Base-by-base conservation (phyloP, 129 eudicot genomes). In the Flaveria sonorensis region DNA sequence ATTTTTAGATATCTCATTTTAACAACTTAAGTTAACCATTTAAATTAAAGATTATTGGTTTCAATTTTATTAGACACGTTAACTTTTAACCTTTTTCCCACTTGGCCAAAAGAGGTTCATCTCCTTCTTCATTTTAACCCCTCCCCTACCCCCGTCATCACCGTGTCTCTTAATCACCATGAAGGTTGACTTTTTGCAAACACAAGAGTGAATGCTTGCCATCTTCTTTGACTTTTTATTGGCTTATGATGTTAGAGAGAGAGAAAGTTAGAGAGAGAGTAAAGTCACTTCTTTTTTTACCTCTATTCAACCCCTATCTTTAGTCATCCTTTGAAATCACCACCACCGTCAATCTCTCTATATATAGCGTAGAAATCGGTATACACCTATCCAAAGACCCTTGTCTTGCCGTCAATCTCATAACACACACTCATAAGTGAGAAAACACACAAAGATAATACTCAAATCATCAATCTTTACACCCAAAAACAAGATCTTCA, bases 131-230 rank as follows among this genome's bases (percentile, higher is more conserved):
- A 46, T 32, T 39, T 32, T 18, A 19, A n/a, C 20, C 5, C 14
- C 32, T 15, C 66, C 42, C 45, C 12, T 15, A 19, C 72, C 30
- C 67, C 36, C 56, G 13, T 10, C n/a, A 8, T 30, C 64, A 30
- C 50, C 15, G 15, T 15, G 68, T 52, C 68, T 15, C 73, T 65
- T 23, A 39, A 20, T 30, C 74, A 21, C 20, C 65, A 71, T 39
- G 59, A 79, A 79, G 48, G 74, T 68, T 80, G 75, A 80, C 83
- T 80, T 80, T 80, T 72, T 64, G 50, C 79, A 73, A 73, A 13
- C 7, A 36, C 72, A 55, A 72, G 59, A 80, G 64, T 73, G 79
- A 59, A 59, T 64, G 47, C 61, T 77, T 70, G 51, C 79, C 70
- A 43, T 73, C 83, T 64, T 72, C 83, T 51, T 79, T 80, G 73